Conservation (phyloP, 805 yeast genomes). For the Lipomyces mesembrius region DNA sequence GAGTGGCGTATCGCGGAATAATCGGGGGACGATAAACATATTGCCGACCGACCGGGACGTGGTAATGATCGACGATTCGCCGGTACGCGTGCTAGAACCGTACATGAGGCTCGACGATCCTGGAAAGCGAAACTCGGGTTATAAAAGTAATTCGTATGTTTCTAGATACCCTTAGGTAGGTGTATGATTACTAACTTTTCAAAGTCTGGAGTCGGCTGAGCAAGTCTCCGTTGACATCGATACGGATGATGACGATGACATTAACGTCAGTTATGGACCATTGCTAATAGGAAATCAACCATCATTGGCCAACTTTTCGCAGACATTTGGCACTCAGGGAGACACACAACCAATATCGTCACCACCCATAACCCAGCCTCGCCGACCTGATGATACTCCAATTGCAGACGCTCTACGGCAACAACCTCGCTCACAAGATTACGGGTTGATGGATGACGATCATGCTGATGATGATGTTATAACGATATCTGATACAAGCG, state of each 20-base stretch:
- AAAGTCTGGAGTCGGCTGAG: not conserved
- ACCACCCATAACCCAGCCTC: not conserved
- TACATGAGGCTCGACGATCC: not conserved
- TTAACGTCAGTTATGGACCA: not conserved
- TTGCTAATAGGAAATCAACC: not conserved
- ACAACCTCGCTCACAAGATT: not conserved
- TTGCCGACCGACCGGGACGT: not conserved
- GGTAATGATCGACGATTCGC: conserved; percentile 19
- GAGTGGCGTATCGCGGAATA: not conserved
- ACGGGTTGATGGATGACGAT: not conserved
- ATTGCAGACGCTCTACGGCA: not conserved
- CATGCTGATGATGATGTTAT: too few relatives aligned
- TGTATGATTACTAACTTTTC: not conserved
- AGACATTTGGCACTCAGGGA: not conserved
- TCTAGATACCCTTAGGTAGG: not conserved
- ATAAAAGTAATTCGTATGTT: not conserved
- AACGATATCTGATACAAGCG: not conserved
- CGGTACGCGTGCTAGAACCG: conserved; percentile 1
- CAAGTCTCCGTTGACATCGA: not conserved
- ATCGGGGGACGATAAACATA: not conserved
- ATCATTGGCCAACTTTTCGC: not conserved
- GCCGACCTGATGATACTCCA: not conserved
- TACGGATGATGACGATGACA: not conserved
- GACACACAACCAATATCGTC: not conserved
- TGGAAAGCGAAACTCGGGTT: not conserved